Evolutionary conservation across 2,329 filamentous ascomycete species (phyloP).

Genomic region (Plenodomus tracheiphilus): DNA sequence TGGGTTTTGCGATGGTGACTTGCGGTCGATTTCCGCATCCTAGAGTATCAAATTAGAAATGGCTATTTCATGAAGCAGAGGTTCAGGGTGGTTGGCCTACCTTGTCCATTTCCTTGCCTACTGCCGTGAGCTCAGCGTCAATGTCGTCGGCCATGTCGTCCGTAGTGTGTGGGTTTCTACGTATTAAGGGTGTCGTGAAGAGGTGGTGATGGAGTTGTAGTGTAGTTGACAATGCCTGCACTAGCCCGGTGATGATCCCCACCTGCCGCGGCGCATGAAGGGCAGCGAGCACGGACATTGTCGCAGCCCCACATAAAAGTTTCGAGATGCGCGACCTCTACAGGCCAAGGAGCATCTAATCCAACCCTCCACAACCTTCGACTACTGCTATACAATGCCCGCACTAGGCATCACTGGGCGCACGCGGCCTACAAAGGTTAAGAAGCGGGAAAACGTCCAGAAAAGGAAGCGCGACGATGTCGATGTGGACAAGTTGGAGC

Average conservation of each 20-base stretch:
- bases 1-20: conserved; percentile 2
- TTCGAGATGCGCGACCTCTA: conserved; percentile 14
- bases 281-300: conserved; percentile 25
- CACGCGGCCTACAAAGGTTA: conserved; percentile 58
- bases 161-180: background rate
- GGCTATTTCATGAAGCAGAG: background rate
- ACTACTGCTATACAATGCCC: conserved; percentile 30
- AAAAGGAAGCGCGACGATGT: conserved; percentile 60
- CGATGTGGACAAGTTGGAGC: conserved; percentile 52
- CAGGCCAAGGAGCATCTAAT: conserved; percentile 6
- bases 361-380: conserved; percentile 2
- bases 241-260: too few species aligned
- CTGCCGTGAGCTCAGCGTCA: conserved; percentile 77
- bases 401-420: conserved; percentile 45
- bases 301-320: conserved; percentile 28
- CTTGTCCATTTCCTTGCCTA: conserved; percentile 91
- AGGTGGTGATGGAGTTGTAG: background rate
- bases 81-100: conserved; percentile 45
- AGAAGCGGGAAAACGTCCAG: conserved; percentile 54
- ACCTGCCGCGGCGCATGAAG: too few species aligned
- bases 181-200: background rate
- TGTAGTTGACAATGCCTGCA: too few species aligned
- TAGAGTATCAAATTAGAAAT: conserved; percentile 42
- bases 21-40: conserved; percentile 92
- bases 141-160: conserved; percentile 53